These are phyloP conservation scores for Trichoderma arundinaceum DNA, from an alignment of 2,329 filamentous ascomycete species.

Conservation along the genomic window DNA sequence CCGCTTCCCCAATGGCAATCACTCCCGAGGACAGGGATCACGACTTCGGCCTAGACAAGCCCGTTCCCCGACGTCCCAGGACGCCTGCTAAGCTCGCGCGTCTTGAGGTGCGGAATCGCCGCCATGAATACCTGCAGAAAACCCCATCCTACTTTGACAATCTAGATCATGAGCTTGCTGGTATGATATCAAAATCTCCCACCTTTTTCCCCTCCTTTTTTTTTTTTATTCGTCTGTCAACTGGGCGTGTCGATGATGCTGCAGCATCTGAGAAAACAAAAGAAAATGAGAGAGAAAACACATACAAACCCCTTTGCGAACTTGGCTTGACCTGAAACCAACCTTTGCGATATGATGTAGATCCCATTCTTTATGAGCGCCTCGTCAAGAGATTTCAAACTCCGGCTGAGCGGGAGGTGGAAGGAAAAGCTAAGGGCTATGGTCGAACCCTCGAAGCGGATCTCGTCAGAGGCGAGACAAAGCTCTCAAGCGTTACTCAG, in stretches of 20 bases:
- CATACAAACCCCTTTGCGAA: neutral
- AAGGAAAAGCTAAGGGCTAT: conserved; percentile 76
- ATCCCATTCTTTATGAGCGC: conserved; percentile 82
- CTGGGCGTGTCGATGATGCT: neutral
- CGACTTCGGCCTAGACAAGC: conserved; percentile 41
- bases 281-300: neutral
- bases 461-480: conserved; percentile 75
- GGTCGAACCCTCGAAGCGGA: conserved; percentile 80
- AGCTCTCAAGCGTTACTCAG: conserved; percentile 63
- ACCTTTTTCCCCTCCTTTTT: neutral
- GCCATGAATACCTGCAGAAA: conserved; percentile 74
- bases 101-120: conserved; percentile 73
- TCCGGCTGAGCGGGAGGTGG: conserved; percentile 72
- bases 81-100: conserved; percentile 50
- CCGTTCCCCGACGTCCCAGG: conserved; percentile 52
- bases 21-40: conserved; percentile 4
- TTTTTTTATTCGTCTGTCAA: too few species aligned
- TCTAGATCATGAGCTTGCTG: conserved; percentile 61
- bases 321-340: neutral
- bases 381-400: conserved; percentile 80
- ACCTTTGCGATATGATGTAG: conserved; percentile 44
- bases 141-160: conserved; percentile 73
- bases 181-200: conserved; percentile 41
- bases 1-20: neutral
- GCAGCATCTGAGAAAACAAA: neutral